These are phyloP conservation scores for Serendipita indica DNA, from an alignment of 768 basidiomycete genomes.

Conservation along the genomic window DNA sequence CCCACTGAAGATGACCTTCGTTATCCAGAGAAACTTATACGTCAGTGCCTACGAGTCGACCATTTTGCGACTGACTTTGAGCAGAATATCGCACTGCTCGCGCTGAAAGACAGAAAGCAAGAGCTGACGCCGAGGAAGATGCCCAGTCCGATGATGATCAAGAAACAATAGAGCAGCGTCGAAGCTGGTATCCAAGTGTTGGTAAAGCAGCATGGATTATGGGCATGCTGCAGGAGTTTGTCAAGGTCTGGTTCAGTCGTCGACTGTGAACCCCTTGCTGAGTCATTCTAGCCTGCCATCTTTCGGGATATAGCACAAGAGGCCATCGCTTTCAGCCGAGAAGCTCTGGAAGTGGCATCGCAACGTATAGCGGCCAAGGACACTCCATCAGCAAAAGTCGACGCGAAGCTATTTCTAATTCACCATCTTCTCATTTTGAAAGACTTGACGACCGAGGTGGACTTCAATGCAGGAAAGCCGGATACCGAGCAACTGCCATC, in stretches of 20 bases:
- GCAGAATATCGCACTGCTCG: background rate
- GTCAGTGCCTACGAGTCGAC: constrained; percentile 27
- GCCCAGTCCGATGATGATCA: background rate
- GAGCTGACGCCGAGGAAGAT: background rate
- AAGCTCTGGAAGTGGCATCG: constrained; percentile 62
- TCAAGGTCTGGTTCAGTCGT: constrained; percentile 46
- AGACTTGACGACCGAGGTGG: constrained; percentile 69
- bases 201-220: constrained; percentile 84
- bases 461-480: constrained; percentile 37
- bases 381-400: constrained; percentile 33
- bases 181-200: constrained; percentile 87
- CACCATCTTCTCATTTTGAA: constrained; percentile 84
- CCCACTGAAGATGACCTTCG: constrained; percentile 67
- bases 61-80: background rate
- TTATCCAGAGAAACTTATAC: constrained; percentile 70
- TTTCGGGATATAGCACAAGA: constrained; percentile 96
- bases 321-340: constrained; percentile 65
- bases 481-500: constrained; percentile 31
- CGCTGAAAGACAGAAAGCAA: background rate
- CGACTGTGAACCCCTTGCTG: background rate
- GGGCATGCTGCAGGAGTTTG: constrained; percentile 76
- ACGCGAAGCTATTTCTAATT: constrained; percentile 76
- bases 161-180: constrained; percentile 41
- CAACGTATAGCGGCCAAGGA: constrained; percentile 43
- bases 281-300: constrained; percentile 58